A percentile compares a stretch with the other conserved stretches of the same genome.
Conservation (phyloP, 768 basidiomycete species). For the Xerocomellus chrysenteron region DNA sequence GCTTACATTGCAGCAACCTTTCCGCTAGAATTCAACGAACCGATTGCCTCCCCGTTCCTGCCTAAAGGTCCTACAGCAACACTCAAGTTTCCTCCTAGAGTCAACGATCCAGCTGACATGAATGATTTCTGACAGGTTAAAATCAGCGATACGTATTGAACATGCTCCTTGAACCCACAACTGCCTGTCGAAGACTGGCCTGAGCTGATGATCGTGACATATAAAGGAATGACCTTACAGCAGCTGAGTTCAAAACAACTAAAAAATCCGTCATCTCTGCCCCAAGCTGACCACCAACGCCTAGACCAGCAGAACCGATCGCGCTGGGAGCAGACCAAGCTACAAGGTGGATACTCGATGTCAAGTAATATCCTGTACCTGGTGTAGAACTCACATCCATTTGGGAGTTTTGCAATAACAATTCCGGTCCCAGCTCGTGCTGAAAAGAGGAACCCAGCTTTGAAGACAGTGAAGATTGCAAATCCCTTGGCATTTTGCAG, state of each 20-base stretch:
- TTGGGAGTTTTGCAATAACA: slow-evolving; percentile 78
- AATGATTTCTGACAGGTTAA: slow-evolving; percentile 62
- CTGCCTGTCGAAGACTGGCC: slow-evolving; percentile 43
- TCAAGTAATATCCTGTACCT: background rate
- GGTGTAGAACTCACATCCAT: slow-evolving; percentile 64
- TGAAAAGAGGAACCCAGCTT: slow-evolving; percentile 64
- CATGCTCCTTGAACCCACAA: slow-evolving; percentile 44
- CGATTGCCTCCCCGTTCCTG: slow-evolving; percentile 88
- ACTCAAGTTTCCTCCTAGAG: slow-evolving; percentile 88
- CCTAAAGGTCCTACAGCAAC: slow-evolving; percentile 90
- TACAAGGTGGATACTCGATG: slow-evolving; percentile 50
- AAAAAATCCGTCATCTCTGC: slow-evolving; percentile 91
- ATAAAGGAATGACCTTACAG: slow-evolving; percentile 45
- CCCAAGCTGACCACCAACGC: slow-evolving; percentile 80
- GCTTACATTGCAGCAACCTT: slow-evolving; percentile 87
- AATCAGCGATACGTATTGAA: background rate
- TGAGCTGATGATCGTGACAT: slow-evolving; percentile 6
- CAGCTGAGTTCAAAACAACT: slow-evolving; percentile 80
- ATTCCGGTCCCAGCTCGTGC: slow-evolving; percentile 83
- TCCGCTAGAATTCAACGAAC: slow-evolving; percentile 79
- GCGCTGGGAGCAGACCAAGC: slow-evolving; percentile 95
- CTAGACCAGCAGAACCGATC: slow-evolving; percentile 89
- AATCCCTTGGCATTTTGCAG: slow-evolving; percentile 69
- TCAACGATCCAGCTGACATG: slow-evolving; percentile 92
- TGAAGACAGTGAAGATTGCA: slow-evolving; percentile 88